Evolutionary conservation across 1,284 basidiomycete genomes (phyloP), one percentile per base, ranked within the genome.

Genomic region (Coniferiporia sulphurascens): DNA sequence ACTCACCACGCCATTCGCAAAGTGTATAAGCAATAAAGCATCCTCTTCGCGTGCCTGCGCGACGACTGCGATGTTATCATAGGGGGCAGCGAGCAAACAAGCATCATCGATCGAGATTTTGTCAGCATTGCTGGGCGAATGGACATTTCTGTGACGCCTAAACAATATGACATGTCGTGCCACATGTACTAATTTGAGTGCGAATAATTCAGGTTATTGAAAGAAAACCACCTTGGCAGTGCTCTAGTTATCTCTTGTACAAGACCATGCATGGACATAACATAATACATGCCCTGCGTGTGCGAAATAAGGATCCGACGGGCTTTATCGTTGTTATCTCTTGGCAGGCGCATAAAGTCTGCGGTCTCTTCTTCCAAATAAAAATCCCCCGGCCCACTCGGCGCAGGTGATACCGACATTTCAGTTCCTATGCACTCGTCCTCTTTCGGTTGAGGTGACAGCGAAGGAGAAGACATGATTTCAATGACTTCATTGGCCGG

Each of bases 71-170:
- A 73, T 35, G 35, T 66, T 61, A 10, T 65, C 64, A 54, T 66
- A 63, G 1, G 69, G 66, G 35, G 66, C 58, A 4, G 58, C 60
- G 32, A 80, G 56, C 6, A 78, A 55, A 59, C 78, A 80, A 3
- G 75, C 73, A 61, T 80, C 80, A 34, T 81, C 76, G 10, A 80
- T 67, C 22, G 65, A 54, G 19, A 72, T 68, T 4, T 59, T 54
- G 12, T 35, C 6, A 13, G 52, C 45, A 1, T 62, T 58, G 4
- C 49, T 41, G 1, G 45, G 53, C 38, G 54, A 10, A 10, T 56
- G 34, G 17, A 67, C 13, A 17, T 61, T 15, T 21, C 13, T 19
- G 34, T 36, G 46, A 36, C 41, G 61, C 65, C 46, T 36, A 12
- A 58, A 17, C 13, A 49, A 4, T 41, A 41, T 41, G 32, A 60